Evolutionary conservation across 2,329 filamentous ascomycete species (phyloP).

Genomic region (Pyrenochaeta sp.): DNA sequence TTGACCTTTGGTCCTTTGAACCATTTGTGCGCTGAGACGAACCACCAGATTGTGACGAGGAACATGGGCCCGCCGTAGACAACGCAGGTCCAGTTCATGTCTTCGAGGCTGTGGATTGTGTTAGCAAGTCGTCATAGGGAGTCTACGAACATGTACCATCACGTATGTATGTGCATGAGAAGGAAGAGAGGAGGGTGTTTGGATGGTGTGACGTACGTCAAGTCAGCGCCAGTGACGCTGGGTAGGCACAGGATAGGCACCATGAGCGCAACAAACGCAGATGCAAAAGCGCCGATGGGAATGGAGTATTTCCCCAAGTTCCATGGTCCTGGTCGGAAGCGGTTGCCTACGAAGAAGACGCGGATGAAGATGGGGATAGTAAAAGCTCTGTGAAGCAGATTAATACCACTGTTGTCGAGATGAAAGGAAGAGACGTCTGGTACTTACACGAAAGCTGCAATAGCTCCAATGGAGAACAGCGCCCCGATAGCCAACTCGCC

Average conservation of each 20-base stretch:
- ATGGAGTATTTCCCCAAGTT: slow-evolving; percentile 68
- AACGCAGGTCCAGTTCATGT: slow-evolving; percentile 75
- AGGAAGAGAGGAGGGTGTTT: too few relatives aligned
- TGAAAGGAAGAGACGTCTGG: not conserved
- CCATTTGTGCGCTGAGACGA: slow-evolving; percentile 70
- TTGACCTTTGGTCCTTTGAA: slow-evolving; percentile 77
- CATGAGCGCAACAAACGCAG: slow-evolving; percentile 70
- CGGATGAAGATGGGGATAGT: slow-evolving; percentile 67
- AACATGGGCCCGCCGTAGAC: slow-evolving; percentile 73
- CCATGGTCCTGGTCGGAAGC: slow-evolving; percentile 74
- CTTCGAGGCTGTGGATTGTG: slow-evolving; percentile 44
- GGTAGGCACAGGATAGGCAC: slow-evolving; percentile 74
- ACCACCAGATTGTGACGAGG: slow-evolving; percentile 67
- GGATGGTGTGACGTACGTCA: slow-evolving; percentile 53
- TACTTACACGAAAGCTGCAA: slow-evolving; percentile 67
- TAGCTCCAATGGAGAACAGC: slow-evolving; percentile 74
- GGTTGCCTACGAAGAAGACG: slow-evolving; percentile 67
- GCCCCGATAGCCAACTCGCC: slow-evolving; percentile 70
- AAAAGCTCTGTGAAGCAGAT: slow-evolving; percentile 51
- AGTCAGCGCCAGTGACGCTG: slow-evolving; percentile 62
- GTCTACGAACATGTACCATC: not conserved
- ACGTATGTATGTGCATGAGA: too few relatives aligned
- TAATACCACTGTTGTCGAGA: not conserved
- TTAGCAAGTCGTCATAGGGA: slow-evolving; percentile 14
- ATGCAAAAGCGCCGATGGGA: slow-evolving; percentile 65